These are phyloP conservation scores for Pythium graminicola DNA, from an alignment of 352 stramenopile species.

Conservation along the genomic window DNA sequence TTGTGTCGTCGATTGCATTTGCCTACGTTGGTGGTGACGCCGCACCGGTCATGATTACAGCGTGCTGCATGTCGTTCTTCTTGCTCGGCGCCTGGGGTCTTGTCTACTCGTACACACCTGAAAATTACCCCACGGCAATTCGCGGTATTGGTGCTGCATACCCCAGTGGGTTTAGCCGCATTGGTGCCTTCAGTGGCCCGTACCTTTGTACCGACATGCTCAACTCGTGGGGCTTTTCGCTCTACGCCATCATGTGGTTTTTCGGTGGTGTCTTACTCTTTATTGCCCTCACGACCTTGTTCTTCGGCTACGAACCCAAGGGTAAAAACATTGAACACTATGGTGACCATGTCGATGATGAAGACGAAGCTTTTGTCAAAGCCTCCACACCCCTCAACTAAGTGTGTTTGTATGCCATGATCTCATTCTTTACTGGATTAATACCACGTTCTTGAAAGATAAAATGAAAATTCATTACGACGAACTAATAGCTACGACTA, in stretches of 20 bases:
- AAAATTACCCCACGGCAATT: conserved; percentile 71
- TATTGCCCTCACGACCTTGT: conserved; percentile 37
- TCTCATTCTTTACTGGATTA: conserved; percentile 4
- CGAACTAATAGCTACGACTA: too few relatives aligned
- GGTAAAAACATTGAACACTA: conserved; percentile 62
- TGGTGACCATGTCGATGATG: conserved; percentile 15
- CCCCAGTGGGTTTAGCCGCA: conserved; percentile 54
- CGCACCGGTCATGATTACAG: conserved; percentile 37
- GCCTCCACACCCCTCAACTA: conserved; percentile 15
- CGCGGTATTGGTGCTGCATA: conserved; percentile 64
- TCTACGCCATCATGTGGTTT: conserved; percentile 65
- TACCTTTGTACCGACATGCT: conserved; percentile 66
- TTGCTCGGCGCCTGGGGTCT: conserved; percentile 60
- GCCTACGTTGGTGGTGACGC: conserved; percentile 47
- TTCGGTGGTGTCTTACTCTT: conserved; percentile 58
- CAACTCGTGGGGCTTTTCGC: conserved; percentile 39
- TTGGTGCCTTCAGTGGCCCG: conserved; percentile 54
- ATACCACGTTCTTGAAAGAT: background rate
- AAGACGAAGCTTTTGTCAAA: conserved; percentile 8
- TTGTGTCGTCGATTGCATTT: conserved; percentile 46
- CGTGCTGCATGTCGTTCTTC: conserved; percentile 58
- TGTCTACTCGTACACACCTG: conserved; percentile 65
- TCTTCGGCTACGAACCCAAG: conserved; percentile 64
- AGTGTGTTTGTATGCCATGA: background rate
- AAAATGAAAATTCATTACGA: too few relatives aligned